Evolutionary conservation across 1,139 yeast genomes (phyloP), one percentile per base, ranked within the genome.

Genomic region (Blastobotrys indianensis): DNA sequence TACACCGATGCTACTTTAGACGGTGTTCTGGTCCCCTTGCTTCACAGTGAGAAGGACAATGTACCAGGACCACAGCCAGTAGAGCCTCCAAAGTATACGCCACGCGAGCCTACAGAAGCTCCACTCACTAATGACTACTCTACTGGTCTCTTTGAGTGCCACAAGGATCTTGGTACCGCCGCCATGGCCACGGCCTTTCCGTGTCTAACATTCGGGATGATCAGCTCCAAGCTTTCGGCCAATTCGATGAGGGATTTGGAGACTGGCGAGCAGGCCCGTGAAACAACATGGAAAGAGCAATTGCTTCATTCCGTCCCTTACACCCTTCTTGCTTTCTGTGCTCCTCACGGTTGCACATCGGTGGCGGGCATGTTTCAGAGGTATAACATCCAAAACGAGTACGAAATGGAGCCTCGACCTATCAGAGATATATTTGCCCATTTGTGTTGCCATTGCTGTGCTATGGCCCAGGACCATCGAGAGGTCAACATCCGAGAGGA

Each of bases 401-500:
- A 52, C 39, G 46, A 45, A 28, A 29, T 52, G 43, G 46, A 48
- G 35, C 23, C 15, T 11, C 34, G 41, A 23, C 23, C 25, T 25
- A 38, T 20, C 7, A 43, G 46, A 33, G 55, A 52, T 32, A 34
- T 37, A 20, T 13, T 39, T 6, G 20, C 54, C 2, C 52, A 51
- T 31, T 16, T 46, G 10, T 50, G 39, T 37, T 52, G 54, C 45
- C 49, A 44, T 15, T 23, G 43, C 33, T 51, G 54, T 34, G 55
- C 55, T 17, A 42, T 52, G 45, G 53, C 54, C 33, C 55, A 52
- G 44, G 55, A 52, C 33, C 55, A 51, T 31, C 46, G 55, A 12
- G 55, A 52, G 38, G 52, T 52, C 37, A 37, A 46, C 5, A 45
- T 48, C 32, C 40, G 55, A 45, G 49, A 50, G 16, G 42, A 39